Conservation (phyloP, 306 rosid genomes). For the Ormosia emarginata region DNA sequence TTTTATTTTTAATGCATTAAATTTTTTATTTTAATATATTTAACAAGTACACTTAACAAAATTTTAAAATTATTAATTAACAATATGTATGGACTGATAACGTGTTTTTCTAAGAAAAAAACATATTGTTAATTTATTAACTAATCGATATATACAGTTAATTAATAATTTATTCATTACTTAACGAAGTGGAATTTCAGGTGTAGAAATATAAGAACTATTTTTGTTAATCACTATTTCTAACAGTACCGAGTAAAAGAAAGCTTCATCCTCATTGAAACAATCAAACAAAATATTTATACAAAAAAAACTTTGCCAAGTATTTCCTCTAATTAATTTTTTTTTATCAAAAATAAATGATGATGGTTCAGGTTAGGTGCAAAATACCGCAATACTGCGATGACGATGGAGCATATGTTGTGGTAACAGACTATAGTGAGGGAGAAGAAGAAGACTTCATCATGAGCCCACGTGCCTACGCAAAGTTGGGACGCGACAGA, state of each 20-base stretch:
- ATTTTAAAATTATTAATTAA: too few relatives aligned
- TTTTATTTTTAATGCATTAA: too few relatives aligned
- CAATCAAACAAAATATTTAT: not conserved
- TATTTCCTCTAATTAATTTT: not conserved
- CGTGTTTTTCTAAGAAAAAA: too few relatives aligned
- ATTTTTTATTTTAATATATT: too few relatives aligned
- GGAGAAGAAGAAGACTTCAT: conserved; percentile 48
- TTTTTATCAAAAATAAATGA: not conserved
- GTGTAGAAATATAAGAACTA: too few relatives aligned
- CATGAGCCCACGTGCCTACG: conserved; percentile 37
- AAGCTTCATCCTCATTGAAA: not conserved
- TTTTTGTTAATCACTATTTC: not conserved
- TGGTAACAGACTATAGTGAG: conserved; percentile 44
- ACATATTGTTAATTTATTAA: too few relatives aligned
- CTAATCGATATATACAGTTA: too few relatives aligned
- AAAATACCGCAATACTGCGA: conserved; percentile 31
- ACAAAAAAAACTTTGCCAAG: not conserved
- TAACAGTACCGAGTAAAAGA: not conserved
- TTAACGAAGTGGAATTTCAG: too few relatives aligned
- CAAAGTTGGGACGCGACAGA: conserved; percentile 20
- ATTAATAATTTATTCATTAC: too few relatives aligned
- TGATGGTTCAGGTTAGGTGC: conserved; percentile 39
- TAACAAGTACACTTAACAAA: too few relatives aligned
- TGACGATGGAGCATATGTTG: conserved; percentile 37
- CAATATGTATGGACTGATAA: too few relatives aligned